Evolutionary conservation across 129 eudicot genomes (phyloP), one percentile per base, ranked within the genome.

Genomic region (Cynara cardunculus): DNA sequence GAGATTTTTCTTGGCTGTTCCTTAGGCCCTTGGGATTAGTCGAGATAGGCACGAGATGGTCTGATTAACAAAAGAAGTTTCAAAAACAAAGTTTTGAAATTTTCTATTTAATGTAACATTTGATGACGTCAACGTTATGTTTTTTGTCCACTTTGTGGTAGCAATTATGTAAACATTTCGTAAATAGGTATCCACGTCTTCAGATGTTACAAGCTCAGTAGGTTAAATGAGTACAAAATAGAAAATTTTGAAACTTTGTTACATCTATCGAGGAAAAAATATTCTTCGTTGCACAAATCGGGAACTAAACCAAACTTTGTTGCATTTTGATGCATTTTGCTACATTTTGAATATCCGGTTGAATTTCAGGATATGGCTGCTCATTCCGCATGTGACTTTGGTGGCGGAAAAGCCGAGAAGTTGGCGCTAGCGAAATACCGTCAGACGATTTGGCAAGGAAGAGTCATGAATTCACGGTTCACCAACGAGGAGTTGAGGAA

Each of bases 331-430:
- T 34, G 35, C 35, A 31, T 34, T 39, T 39, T 39, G 1, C 59
- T 46, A 11, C 4, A 44, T 46, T 14, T 46, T 5, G 65, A 56
- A 56, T 0, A 56, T 56, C 7, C 8, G 24, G 64, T 56, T 56
- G 21, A 28, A 62, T 67, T 79, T 77, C 85, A 95, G 99, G 99
- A 95, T 83, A 95, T 95, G 99, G 99, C 99, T 53, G 99, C 99
- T 25, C 99, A 95, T 85, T 95, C 99, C 14, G 99, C 99, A 44
- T 95, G 99, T 24, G 99, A 95, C 76, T 95, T 95, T 86, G 99
- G 99, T 74, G 99, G 99, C 12, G 99, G 99, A 67, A 95, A 90
- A 85, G 97, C 97, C 66, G 99, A 95, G 78, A 92, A 89, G 62
- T 31, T 92, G 77, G 97, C 99, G n/a, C 84, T 95, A 21, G 99